phyloP scores from a whole-genome alignment of 495 filamentous ascomycete species.

The Rusavskia elegans region DNA sequence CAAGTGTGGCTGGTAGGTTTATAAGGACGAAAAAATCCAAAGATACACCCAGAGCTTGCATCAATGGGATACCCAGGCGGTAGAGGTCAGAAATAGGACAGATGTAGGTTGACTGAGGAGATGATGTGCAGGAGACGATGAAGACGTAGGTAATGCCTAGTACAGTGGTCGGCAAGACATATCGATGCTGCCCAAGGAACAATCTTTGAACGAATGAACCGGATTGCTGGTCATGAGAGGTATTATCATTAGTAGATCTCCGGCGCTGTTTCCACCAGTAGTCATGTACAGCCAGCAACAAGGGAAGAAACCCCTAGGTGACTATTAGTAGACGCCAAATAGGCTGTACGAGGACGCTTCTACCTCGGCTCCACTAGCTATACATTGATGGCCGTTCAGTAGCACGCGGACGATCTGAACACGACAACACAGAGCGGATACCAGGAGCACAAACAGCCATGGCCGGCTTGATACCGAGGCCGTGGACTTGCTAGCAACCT shows the following conservation, averaged over 20 bases:
- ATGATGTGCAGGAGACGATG: conserved; percentile 14
- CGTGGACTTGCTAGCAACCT: conserved; percentile 1
- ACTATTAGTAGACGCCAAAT: not conserved
- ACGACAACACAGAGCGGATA: conserved; percentile 20
- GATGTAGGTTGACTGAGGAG: conserved; percentile 29
- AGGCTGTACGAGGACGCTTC: not conserved
- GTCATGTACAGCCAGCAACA: conserved; percentile 29
- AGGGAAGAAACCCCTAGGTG: conserved; percentile 15
- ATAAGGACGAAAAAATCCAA: conserved; percentile 24
- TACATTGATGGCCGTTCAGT: conserved; percentile 25
- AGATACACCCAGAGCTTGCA: conserved; percentile 16
- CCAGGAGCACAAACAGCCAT: not conserved
- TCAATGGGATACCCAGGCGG: conserved; percentile 12
- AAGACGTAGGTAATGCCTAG: conserved; percentile 19
- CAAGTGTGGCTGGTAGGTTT: conserved; percentile 17
- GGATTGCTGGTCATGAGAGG: conserved; percentile 11
- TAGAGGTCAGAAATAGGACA: conserved; percentile 22
- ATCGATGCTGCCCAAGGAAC: conserved; percentile 18
- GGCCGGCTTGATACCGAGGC: not conserved
- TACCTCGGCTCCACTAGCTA: conserved; percentile 24
- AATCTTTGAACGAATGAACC: conserved; percentile 16
- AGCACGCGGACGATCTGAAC: conserved; percentile 24
- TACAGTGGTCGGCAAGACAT: conserved; percentile 21
- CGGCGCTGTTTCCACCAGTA: conserved; percentile 23
- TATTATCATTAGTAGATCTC: conserved; percentile 9